Percentiles rank a stretch among this genome's conserved stretches.
Conservation (phyloP, 2,329 filamentous ascomycete genomes). For the Fusarium sp. region DNA sequence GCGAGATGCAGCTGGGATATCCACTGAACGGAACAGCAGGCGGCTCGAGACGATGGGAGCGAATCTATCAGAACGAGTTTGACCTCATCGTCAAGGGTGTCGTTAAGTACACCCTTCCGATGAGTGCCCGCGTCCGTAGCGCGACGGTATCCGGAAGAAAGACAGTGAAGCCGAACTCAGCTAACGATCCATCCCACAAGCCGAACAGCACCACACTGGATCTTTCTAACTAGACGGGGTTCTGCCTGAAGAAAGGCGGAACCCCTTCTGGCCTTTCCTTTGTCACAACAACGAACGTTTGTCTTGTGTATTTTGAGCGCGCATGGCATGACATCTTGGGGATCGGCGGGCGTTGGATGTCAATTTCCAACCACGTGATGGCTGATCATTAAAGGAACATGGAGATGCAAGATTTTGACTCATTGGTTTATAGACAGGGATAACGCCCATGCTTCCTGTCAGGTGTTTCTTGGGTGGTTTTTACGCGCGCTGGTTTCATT, state of each 20-base stretch:
- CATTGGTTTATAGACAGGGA: slow-evolving; percentile 45
- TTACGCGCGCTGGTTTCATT: slow-evolving; percentile 14
- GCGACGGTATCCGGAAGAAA: slow-evolving; percentile 70
- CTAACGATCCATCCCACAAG: slow-evolving; percentile 70
- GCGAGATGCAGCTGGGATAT: slow-evolving; percentile 82
- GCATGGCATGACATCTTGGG: slow-evolving; percentile 51
- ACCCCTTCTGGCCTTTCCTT: slow-evolving; percentile 41
- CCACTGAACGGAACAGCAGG: slow-evolving; percentile 92
- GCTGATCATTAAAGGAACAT: slow-evolving; percentile 44
- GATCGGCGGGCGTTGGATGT: slow-evolving; percentile 51
- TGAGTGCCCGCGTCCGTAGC: slow-evolving; percentile 70
- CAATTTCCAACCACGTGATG: slow-evolving; percentile 47
- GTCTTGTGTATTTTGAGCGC: slow-evolving; percentile 50
- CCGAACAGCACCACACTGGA: slow-evolving; percentile 77
- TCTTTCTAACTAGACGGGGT: slow-evolving; percentile 32
- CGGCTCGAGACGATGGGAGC: slow-evolving; percentile 89
- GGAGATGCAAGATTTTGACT: slow-evolving; percentile 42
- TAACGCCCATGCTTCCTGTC: slow-evolving; percentile 35
- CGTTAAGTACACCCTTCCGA: slow-evolving; percentile 80
- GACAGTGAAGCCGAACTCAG: slow-evolving; percentile 71
- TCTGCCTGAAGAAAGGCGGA: slow-evolving; percentile 24
- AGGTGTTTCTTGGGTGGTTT: slow-evolving; percentile 46
- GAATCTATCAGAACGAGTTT: slow-evolving; percentile 90
- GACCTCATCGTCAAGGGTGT: slow-evolving; percentile 93
- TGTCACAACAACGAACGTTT: slow-evolving; percentile 36